Evolutionary conservation across 2,329 filamentous ascomycete species (phyloP).

Genomic region (Fusarium robinianum): DNA sequence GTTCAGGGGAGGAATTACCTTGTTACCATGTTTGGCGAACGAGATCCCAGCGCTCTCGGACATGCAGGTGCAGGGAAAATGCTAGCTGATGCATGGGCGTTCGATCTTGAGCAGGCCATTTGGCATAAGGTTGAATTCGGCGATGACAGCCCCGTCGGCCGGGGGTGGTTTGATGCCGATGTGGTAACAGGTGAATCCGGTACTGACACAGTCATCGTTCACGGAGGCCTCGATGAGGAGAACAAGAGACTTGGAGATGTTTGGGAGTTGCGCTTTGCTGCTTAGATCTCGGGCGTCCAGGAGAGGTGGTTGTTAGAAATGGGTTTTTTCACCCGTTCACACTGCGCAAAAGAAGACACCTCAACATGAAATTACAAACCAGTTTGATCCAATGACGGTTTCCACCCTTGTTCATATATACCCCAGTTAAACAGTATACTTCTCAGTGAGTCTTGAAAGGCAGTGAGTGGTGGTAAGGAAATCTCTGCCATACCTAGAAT

Average conservation of each 20-base stretch:
- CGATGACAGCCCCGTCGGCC: conserved; percentile 35
- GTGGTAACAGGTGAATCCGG: conserved; percentile 16
- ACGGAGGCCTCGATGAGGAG: conserved; percentile 46
- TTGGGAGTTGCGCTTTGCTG: conserved; percentile 32
- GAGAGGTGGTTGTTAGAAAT: too few species aligned
- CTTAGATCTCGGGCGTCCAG: too few species aligned
- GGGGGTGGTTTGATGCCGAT: conserved; percentile 49
- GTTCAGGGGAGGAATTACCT: conserved; percentile 34
- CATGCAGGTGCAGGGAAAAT: conserved; percentile 49
- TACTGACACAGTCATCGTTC: conserved; percentile 39
- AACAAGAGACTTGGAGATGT: conserved; percentile 47
- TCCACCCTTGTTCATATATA: too few species aligned
- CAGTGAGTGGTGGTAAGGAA: too few species aligned
- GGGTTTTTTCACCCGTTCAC: too few species aligned
- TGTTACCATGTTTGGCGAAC: conserved; percentile 47
- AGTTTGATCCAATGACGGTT: too few species aligned
- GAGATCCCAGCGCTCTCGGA: conserved; percentile 44
- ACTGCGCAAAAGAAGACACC: too few species aligned
- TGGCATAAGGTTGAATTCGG: conserved; percentile 37
- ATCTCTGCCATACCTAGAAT: too few species aligned
- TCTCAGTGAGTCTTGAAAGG: too few species aligned
- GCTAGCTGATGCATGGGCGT: conserved; percentile 47
- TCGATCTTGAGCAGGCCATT: conserved; percentile 38
- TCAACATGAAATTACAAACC: too few species aligned
- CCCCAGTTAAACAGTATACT: too few species aligned